Evolutionary conservation across 305 asterid species (phyloP), one percentile per base, ranked within the genome.

Genomic region (Fraxinus angustifolia): DNA sequence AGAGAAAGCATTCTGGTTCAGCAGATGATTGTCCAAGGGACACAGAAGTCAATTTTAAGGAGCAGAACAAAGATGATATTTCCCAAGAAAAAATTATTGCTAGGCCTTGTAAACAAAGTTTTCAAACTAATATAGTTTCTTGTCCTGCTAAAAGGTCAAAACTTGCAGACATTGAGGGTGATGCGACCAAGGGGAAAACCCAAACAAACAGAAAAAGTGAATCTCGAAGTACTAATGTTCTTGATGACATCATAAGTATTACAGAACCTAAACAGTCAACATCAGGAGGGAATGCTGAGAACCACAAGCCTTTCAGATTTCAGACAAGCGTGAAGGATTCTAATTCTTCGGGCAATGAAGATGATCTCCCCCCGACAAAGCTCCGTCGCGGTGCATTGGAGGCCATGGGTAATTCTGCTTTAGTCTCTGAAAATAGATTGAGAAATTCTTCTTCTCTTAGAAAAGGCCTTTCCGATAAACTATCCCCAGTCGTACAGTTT

Each of bases 321-420:
- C 87, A 84, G 80, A 84, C 85, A 79, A 76, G 74, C 81, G 36
- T 76, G 77, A 78, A 79, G 30, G 93, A 87, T 81, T 87, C 89
- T 67, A 87, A 80, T 83, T 81, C 84, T 84, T 82, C 90, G 58
- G 83, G 88, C 80, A 93, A 88, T 78, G 97, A 91, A 87, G 98
- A 90, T 83, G 90, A 84, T 82, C 88, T 87, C 74, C 96, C 93
- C 75, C 94, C 93, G 78, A 40, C 89, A 80, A 95, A 95, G 88
- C 96, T 93, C 73, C 91, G 75, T 76, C 90, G 93, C 30, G 87
- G 83, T 81, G 89, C 91, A 81, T 48, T 87, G 72, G 97, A 83
- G 76, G 85, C 83, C 73, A 67, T 12, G 73, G 3, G 36, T 26
- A 10, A 28, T 67, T 28, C 73, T 67, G 36, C 36, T 67, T 67